These are phyloP conservation scores for Neofusicoccum umdonicola DNA, from an alignment of 2,329 filamentous ascomycete genomes.

Conservation along the genomic window DNA sequence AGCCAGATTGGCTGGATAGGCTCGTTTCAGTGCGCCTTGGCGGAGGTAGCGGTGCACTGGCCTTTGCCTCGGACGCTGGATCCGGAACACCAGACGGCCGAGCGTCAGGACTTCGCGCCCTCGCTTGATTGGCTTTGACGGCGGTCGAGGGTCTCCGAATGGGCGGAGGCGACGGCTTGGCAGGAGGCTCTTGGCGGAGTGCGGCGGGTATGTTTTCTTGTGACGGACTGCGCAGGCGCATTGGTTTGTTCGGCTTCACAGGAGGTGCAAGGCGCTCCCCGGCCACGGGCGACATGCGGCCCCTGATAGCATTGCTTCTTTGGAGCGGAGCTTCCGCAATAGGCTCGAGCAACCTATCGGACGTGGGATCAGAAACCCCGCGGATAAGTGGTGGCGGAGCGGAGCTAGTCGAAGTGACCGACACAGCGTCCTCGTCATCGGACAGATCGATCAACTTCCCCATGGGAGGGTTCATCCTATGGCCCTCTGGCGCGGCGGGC, in stretches of 20 bases:
- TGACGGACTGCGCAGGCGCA: slow-evolving; percentile 40
- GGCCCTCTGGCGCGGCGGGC: slow-evolving; percentile 25
- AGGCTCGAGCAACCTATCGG: slow-evolving; percentile 21
- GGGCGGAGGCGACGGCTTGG: slow-evolving; percentile 24
- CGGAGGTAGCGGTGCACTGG: slow-evolving; percentile 35
- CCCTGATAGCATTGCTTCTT: slow-evolving; percentile 19
- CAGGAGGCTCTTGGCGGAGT: slow-evolving; percentile 17
- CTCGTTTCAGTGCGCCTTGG: slow-evolving; percentile 22
- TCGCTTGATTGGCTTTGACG: slow-evolving; percentile 7
- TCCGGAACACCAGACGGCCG: slow-evolving; percentile 24
- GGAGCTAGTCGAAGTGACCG: slow-evolving; percentile 19
- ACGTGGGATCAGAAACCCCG: slow-evolving; percentile 27
- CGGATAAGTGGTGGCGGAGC: slow-evolving; percentile 23
- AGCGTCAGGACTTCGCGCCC: slow-evolving; percentile 25
- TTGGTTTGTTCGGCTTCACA: slow-evolving; percentile 27
- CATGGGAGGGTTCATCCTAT: slow-evolving; percentile 21
- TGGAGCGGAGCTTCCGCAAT: slow-evolving; percentile 20
- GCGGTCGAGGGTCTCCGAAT: slow-evolving; percentile 29
- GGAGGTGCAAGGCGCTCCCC: slow-evolving; percentile 11
- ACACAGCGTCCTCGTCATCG: slow-evolving; percentile 34
- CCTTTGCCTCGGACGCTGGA: slow-evolving; percentile 24
- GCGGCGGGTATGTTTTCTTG: slow-evolving; percentile 25
- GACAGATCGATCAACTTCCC: slow-evolving; percentile 49
- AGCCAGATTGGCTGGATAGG: slow-evolving; percentile 27
- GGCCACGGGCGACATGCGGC: slow-evolving; percentile 1